Conservation (phyloP, 495 filamentous ascomycete species). For the Talaromyces wortmannii region DNA sequence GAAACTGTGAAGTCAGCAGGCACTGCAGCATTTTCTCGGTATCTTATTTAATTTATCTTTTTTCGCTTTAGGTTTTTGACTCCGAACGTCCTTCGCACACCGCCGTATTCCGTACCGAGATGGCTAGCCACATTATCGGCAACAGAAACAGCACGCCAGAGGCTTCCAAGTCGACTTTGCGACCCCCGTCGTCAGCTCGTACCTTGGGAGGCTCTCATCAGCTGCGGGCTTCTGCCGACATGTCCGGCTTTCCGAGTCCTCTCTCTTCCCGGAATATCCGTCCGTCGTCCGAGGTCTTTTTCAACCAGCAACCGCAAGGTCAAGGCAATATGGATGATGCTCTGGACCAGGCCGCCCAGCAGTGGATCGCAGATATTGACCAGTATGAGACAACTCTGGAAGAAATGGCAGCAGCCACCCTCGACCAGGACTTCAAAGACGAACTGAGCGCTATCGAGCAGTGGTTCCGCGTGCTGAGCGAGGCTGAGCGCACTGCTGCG, state of each 20-base stretch:
- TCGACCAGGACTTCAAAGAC: conserved; percentile 99
- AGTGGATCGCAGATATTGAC: conserved; percentile 98
- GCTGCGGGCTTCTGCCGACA: conserved; percentile 92
- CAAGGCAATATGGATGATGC: conserved; percentile 73
- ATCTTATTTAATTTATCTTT: conserved; percentile 25
- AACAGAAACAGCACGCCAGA: conserved; percentile 98
- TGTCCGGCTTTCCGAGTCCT: conserved; percentile 80
- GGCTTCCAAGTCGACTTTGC: conserved; percentile 76
- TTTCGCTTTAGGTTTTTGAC: conserved; percentile 3
- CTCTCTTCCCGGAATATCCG: conserved; percentile 75
- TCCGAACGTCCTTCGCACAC: conserved; percentile 25
- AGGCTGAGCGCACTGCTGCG: conserved; percentile 92
- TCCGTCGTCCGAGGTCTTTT: conserved; percentile 89
- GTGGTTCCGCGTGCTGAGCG: conserved; percentile 96
- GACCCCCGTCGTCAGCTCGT: conserved; percentile 81
- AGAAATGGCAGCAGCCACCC: conserved; percentile 95
- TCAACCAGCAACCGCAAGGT: conserved; percentile 61
- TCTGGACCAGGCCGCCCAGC: conserved; percentile 87
- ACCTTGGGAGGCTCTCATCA: conserved; percentile 74
- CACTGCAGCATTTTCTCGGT: conserved; percentile 73
- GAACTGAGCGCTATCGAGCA: conserved; percentile 98
- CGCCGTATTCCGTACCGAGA: conserved; percentile 11
- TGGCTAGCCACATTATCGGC: conserved; percentile 61
- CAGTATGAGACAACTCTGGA: conserved; percentile 96
- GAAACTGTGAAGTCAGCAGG: conserved; percentile 67